Conservation (phyloP, 768 basidiomycete species). For the Nevesoporus exiguus region DNA sequence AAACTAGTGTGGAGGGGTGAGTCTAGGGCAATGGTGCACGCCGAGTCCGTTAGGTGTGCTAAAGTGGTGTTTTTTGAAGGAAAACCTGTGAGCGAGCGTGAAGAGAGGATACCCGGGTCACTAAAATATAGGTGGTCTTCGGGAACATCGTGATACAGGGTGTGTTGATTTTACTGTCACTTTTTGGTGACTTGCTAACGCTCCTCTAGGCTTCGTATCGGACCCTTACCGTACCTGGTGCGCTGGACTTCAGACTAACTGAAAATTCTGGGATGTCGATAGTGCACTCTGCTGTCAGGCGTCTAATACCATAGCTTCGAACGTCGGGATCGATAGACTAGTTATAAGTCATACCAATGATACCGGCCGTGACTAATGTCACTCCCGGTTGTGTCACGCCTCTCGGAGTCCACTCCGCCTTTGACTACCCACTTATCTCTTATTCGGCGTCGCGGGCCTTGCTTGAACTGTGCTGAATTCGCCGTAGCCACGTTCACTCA, state of each 20-base stretch:
- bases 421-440: neutral
- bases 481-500: neutral
- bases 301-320: neutral
- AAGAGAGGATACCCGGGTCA: conserved; percentile 64
- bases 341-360: neutral
- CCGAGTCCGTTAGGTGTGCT: conserved; percentile 2
- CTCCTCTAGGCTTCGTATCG: neutral
- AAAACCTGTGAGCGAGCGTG: conserved; percentile 52
- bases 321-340: neutral
- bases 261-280: neutral
- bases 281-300: neutral
- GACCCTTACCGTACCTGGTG: neutral
- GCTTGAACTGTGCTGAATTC: neutral
- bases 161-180: neutral
- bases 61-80: conserved; percentile 38
- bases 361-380: neutral
- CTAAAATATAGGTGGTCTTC: conserved; percentile 74
- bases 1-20: conserved; percentile 73
- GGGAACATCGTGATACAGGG: conserved; percentile 39
- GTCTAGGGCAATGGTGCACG: conserved; percentile 20
- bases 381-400: conserved; percentile 14
- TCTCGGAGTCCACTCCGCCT: neutral
- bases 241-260: neutral
- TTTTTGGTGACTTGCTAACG: neutral
- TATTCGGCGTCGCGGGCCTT: neutral